Evolutionary conservation across 345 rosid genomes (phyloP), one percentile per base, ranked within the genome.

Genomic region (Linum tenue): DNA sequence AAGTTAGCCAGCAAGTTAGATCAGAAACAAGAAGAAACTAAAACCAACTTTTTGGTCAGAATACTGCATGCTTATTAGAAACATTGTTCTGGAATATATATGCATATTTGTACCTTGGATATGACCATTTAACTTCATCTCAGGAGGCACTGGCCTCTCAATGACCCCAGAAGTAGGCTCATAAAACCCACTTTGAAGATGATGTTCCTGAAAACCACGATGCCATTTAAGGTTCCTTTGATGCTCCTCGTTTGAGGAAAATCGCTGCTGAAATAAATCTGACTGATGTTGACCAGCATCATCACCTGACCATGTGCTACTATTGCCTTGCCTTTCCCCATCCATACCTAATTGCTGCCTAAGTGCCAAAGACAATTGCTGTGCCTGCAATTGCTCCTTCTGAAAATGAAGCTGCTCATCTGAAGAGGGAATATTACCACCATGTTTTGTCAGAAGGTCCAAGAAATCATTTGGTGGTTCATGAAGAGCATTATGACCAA

Each of bases 321-420:
- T 22, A 59, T 51, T 37, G 2, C 58, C 35, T 12, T 11, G 71
- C 8, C 73, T 70, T 60, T 74, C 77, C 65, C 66, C 70, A 5
- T 80, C 79, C 75, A 69, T 59, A 53, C 74, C 77, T 39, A 75
- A 64, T 43, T 67, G 77, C 65, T 70, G 78, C 62, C 69, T 74
- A 59, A 77, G 56, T 48, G 72, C 77, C 74, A 71, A 22, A 40
- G 82, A 72, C 56, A 78, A 70, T 44, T 74, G 74, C 12, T 55
- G 77, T 7, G 74, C 83, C 59, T 70, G 81, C 64, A 77, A 61
- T 56, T 70, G 81, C 39, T 77, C 79, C 66, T 72, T 77, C 44
- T 65, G 78, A 61, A 63, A 68, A 62, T 39, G 76, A 50, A 77
- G 55, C 66, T 72, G 76, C 39, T 75, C 79, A 35, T 75, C 79